Percentiles rank a stretch among this genome's conserved stretches.
phyloP scores from a whole-genome alignment of 2,329 filamentous ascomycete species.

The Aureobasidium sp. region DNA sequence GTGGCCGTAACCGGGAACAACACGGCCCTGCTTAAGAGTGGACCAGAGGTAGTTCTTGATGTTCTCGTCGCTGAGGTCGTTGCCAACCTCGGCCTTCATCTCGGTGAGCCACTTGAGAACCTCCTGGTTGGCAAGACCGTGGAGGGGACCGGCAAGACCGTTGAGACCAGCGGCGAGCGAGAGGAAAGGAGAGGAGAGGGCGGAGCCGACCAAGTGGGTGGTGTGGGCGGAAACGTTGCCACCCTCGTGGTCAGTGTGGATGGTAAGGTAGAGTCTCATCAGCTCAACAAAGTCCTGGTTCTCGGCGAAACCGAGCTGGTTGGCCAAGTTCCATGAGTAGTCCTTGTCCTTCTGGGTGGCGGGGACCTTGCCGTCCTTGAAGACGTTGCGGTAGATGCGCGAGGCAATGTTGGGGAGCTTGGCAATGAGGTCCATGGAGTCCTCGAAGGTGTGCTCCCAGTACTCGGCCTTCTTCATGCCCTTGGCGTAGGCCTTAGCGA shows the following conservation, averaged over 20 bases:
- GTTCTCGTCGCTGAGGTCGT: slow-evolving; percentile 89
- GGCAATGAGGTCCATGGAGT: slow-evolving; percentile 99
- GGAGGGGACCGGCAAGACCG: slow-evolving; percentile 93
- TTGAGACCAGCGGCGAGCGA: slow-evolving; percentile 94
- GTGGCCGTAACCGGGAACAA: slow-evolving; percentile 97
- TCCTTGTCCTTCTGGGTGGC: slow-evolving; percentile 98
- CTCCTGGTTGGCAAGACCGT: slow-evolving; percentile 99
- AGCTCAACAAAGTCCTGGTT: slow-evolving; percentile 98
- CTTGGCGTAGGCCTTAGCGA: slow-evolving; percentile 98
- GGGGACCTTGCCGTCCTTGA: slow-evolving; percentile 99
- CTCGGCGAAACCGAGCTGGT: slow-evolving; percentile 92
- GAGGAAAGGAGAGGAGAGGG: slow-evolving; percentile 94
- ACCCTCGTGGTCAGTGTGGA: slow-evolving; percentile 99
- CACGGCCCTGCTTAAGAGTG: slow-evolving; percentile 88
- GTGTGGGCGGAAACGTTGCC: slow-evolving; percentile 98
- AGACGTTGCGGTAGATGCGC: slow-evolving; percentile 99
- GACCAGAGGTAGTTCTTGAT: slow-evolving; percentile 99
- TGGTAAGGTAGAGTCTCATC: slow-evolving; percentile 97
- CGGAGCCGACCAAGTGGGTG: slow-evolving; percentile 93
- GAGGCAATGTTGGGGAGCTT: slow-evolving; percentile 97
- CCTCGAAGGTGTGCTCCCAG: slow-evolving; percentile 99
- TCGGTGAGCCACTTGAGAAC: slow-evolving; percentile 97
- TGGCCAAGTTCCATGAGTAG: slow-evolving; percentile 98
- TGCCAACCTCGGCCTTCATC: slow-evolving; percentile 94
- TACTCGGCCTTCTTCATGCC: slow-evolving; percentile 99